Base-by-base conservation (phyloP, 176 grass and related monocot genomes). In the Juncus inflexus region DNA sequence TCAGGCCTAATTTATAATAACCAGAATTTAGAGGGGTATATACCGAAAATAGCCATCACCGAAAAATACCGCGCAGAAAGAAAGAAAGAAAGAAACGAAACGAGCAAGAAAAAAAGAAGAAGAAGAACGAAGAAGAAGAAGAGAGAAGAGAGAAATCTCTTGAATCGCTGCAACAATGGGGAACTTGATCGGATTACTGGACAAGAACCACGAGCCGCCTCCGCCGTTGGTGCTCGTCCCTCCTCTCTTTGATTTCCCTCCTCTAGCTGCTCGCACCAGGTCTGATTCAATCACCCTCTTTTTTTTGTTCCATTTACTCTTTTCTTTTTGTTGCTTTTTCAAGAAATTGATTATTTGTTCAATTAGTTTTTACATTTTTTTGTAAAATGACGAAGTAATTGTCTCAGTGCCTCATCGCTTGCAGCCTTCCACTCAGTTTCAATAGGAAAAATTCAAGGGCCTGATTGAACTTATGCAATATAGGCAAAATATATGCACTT, bases 201-300 rank as follows among this genome's bases (percentile, higher is more conserved):
- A 3, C 5, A 57, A 71, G 9, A 57, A 5, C 39, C 3, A 71
- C 38, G 92, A 97, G 53, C 81, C 81, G 11, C 84, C 87, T 60
- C 90, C 90, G 74, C 92, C 92, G 11, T 78, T 97, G 81, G 92
- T 97, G 75, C 80, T 97, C 19, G 92, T 91, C 63, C 92, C 92
- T 67, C 92, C 92, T 13, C 69, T 97, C 79, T 97, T 97, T 77
- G 92, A 91, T 53, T 97, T 91, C 85, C 92, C 92, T 70, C 87
- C 92, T 11, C 62, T 97, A 55, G 84, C 92, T 9, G 85, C 82
- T 50, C 92, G 87, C 75, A 91, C 87, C 72, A 97, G 92, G 92
- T 91, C 54, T 19, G 51, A n/a, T 50, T 45, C 45, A 9, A 11
- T 55, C 65, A 45, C 6, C 15, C 7, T 12, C 7, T 3, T 35